Evolutionary conservation across 495 filamentous ascomycete species (phyloP), one percentile per base, ranked within the genome.

Genomic region (Xylaria grammica): DNA sequence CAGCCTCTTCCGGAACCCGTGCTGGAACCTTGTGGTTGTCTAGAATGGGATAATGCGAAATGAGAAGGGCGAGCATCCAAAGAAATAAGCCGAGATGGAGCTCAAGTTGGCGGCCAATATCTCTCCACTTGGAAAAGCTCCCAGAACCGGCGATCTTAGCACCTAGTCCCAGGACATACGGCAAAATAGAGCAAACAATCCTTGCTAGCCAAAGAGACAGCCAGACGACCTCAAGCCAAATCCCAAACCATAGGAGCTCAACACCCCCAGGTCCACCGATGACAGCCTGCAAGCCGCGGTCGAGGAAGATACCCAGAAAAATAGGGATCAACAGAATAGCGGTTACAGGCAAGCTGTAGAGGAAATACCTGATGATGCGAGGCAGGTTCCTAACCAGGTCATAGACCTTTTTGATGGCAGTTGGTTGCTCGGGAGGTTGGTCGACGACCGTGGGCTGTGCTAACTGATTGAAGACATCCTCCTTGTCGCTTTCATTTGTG

Each of bases 161-260:
- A 27, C 91, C 60, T 4, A 91, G 63, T 10, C 86, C 85, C 24
- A 95, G 82, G 0, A 84, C 72, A 44, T 78, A 84, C 3, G 95
- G 94, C 50, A 97, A 79, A 46, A 85, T 82, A 70, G 94, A 90
- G 5, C 91, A 87, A 10, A 91, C 77, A 55, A 97, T 90, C 77
- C 90, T 73, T 0, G 89, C 89, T 27, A 87, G 90, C 95, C 95
- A 98, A 0, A 97, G 80, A 2, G 92, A 92, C 45, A 96, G 78
- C 94, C 94, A 98, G 46, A 97, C 86, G 26, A 97, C 89, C 74
- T 96, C 91, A 50, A 98, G 81, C 94, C 94, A 98, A 51, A 97
- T 91, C 46, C 90, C 89, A 66, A 98, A 97, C 94, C 94, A 98
- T 53, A 92, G 78, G 60, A 97, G 72, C 65, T 84, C 60, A 2